Percentiles rank a stretch among this genome's conserved stretches.
Conservation (phyloP, 345 rosid genomes). For the Trapa bicornis region DNA sequence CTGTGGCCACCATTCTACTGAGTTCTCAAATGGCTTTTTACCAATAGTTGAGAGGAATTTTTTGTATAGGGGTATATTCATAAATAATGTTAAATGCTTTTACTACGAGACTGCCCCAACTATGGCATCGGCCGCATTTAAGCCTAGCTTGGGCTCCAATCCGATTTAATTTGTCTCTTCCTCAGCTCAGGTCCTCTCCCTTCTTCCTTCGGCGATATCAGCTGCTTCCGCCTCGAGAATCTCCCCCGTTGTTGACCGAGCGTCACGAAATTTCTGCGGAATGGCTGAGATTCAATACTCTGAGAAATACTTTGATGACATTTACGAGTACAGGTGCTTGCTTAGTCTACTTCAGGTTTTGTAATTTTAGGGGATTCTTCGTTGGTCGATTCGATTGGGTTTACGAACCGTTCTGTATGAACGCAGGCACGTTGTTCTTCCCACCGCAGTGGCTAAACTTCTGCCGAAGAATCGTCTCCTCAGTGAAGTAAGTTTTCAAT, state of each 20-base stretch:
- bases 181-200: too few species aligned
- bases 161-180: too few species aligned
- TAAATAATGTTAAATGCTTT: neutral
- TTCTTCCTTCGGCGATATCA: too few species aligned
- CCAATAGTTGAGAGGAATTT: too few species aligned
- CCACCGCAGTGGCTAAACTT: slow-evolving; percentile 82
- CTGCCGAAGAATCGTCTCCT: slow-evolving; percentile 90
- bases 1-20: too few species aligned
- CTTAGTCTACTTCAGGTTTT: neutral
- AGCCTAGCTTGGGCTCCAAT: too few species aligned
- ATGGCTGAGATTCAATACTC: slow-evolving; percentile 99
- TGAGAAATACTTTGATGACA: slow-evolving; percentile 82
- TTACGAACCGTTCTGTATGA: neutral
- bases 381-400: neutral
- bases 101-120: neutral
- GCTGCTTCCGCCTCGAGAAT: too few species aligned
- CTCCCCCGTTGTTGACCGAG: too few species aligned
- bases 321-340: slow-evolving; percentile 59
- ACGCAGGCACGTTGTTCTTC: slow-evolving; percentile 87
- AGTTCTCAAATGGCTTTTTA: too few species aligned
- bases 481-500: slow-evolving; percentile 40
- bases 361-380: neutral
- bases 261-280: neutral
- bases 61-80: too few species aligned
- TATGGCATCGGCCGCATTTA: neutral